Evolutionary conservation across 2,329 filamentous ascomycete genomes (phyloP).

Genomic region (Aspergillus pseudoglaucus): DNA sequence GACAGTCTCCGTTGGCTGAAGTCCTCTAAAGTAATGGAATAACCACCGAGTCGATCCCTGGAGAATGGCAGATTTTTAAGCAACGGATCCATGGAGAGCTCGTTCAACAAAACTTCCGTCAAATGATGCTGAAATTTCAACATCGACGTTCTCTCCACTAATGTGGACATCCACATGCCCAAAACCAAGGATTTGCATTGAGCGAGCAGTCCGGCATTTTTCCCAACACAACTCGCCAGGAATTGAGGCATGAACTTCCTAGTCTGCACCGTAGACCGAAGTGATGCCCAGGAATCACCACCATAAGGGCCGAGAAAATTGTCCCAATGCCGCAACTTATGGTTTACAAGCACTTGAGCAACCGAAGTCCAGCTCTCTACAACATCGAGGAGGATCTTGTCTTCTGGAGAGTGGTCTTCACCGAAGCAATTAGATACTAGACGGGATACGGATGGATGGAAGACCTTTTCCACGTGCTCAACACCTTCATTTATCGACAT

Average conservation of each 20-base stretch:
- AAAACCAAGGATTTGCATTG: conserved; percentile 46
- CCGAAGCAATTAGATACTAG: conserved; percentile 58
- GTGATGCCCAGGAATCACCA: conserved; percentile 42
- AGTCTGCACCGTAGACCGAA: conserved; percentile 42
- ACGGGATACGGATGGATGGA: conserved; percentile 46
- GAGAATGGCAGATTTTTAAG: conserved; percentile 55
- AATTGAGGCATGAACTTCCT: conserved; percentile 43
- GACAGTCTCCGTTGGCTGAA: conserved; percentile 49
- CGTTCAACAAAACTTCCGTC: conserved; percentile 48
- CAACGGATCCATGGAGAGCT: conserved; percentile 40
- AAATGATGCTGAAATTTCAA: conserved; percentile 57
- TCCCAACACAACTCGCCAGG: conserved; percentile 39
- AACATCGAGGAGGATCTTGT: conserved; percentile 45
- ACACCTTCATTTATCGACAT: conserved; percentile 17
- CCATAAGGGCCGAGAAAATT: conserved; percentile 52
- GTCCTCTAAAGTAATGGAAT: conserved; percentile 47
- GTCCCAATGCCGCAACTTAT: conserved; percentile 46
- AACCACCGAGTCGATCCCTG: conserved; percentile 30
- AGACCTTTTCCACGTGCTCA: conserved; percentile 33
- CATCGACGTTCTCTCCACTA: conserved; percentile 55
- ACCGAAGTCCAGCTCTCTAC: conserved; percentile 52
- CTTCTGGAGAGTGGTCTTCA: conserved; percentile 50
- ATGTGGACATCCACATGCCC: conserved; percentile 47
- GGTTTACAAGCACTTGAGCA: conserved; percentile 42
- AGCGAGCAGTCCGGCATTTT: conserved; percentile 34